Conservation (phyloP, 2,329 filamentous ascomycete genomes). For the Neofusicoccum kwambonambiense region DNA sequence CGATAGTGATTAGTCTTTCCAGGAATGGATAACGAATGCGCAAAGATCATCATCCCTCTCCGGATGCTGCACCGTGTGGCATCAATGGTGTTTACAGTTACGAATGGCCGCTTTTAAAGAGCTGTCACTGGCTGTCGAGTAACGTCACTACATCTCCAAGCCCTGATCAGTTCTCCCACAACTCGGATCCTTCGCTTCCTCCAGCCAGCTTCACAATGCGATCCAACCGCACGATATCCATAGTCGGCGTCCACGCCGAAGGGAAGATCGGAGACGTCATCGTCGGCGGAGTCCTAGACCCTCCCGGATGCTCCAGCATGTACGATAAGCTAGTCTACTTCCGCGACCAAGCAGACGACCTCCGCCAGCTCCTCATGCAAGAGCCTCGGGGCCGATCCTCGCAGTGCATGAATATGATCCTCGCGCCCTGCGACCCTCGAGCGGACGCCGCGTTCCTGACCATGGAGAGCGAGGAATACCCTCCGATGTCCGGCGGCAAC, state of each 20-base stretch:
- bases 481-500: conserved; percentile 48
- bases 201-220: background rate
- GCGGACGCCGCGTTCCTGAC: conserved; percentile 49
- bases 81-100: too few species aligned
- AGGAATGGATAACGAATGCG: too few species aligned
- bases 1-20: too few species aligned
- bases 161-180: too few species aligned
- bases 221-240: background rate
- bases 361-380: conserved; percentile 46
- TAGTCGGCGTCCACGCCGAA: conserved; percentile 40
- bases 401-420: conserved; percentile 42
- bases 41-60: too few species aligned
- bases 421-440: conserved; percentile 44
- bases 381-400: conserved; percentile 47
- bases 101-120: too few species aligned
- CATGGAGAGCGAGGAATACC: conserved; percentile 49
- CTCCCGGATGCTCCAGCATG: conserved; percentile 44
- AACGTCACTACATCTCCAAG: too few species aligned
- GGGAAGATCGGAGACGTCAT: conserved; percentile 52
- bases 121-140: too few species aligned
- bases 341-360: conserved; percentile 39
- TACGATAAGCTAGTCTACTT: conserved; percentile 50
- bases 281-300: conserved; percentile 48
- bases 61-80: too few species aligned
- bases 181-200: too few species aligned